phyloP scores from a whole-genome alignment of 495 filamentous ascomycete species.

The Podospora comata region DNA sequence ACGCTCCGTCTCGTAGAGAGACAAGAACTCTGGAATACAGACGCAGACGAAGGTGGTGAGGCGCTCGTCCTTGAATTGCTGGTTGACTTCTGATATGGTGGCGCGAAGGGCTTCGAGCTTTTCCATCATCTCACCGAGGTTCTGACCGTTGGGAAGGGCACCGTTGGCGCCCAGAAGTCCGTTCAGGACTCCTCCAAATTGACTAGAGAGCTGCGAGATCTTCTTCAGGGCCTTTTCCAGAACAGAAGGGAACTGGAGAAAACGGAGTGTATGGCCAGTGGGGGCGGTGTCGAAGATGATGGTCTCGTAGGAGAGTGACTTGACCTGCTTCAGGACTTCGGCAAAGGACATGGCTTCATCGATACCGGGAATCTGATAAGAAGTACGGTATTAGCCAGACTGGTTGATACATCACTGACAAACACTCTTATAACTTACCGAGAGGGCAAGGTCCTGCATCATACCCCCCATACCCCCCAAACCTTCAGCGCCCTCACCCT shows the following conservation, averaged over 20 bases:
- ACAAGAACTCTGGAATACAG: conserved; percentile 96
- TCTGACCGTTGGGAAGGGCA: conserved; percentile 79
- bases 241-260: conserved; percentile 97
- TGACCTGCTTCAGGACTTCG: conserved; percentile 98
- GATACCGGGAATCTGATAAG: conserved; percentile 83
- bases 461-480: conserved; percentile 60
- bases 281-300: conserved; percentile 99
- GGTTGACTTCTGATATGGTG: conserved; percentile 93
- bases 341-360: conserved; percentile 99
- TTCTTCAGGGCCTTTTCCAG: conserved; percentile 98
- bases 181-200: conserved; percentile 95
- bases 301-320: conserved; percentile 96
- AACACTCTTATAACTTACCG: conserved; percentile 39
- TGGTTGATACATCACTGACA: background rate
- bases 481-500: conserved; percentile 58
- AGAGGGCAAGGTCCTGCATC: conserved; percentile 66
- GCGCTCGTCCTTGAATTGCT: conserved; percentile 94
- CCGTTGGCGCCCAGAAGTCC: conserved; percentile 83
- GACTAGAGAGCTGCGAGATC: conserved; percentile 84
- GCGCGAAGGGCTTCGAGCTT: conserved; percentile 90
- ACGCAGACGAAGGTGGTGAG: conserved; percentile 98
- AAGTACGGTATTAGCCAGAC: conserved; percentile 13
- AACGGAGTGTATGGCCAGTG: conserved; percentile 97
- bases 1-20: conserved; percentile 96
- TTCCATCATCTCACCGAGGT: conserved; percentile 82